Conservation (phyloP, 306 rosid species). For the Fragaria iinumae region DNA sequence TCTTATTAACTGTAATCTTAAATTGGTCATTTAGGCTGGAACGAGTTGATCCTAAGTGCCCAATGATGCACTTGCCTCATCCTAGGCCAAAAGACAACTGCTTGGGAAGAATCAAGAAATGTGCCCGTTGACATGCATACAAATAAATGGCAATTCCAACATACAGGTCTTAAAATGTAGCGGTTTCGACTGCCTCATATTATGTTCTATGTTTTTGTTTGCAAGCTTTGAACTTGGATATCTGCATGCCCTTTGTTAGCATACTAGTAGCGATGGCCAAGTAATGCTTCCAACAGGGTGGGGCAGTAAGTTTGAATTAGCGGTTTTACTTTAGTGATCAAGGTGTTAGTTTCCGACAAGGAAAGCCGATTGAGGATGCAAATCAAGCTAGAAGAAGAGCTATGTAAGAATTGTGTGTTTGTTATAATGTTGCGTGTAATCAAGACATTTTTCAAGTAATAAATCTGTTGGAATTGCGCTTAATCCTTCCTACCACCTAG, state of each 20-base stretch:
- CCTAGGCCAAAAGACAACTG: slow-evolving; percentile 76
- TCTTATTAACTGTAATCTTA: background rate
- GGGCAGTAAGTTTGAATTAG: background rate
- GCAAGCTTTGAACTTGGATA: background rate
- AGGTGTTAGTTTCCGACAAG: background rate
- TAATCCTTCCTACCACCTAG: background rate
- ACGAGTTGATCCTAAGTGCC: slow-evolving; percentile 44
- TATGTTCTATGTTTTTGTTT: background rate
- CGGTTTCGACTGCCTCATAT: background rate
- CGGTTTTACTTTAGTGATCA: background rate
- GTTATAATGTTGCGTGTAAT: background rate
- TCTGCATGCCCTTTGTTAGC: background rate
- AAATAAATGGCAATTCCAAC: background rate
- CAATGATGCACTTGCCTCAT: slow-evolving; percentile 65
- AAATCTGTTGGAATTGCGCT: too few relatives aligned
- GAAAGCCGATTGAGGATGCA: background rate
- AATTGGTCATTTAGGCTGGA: slow-evolving; percentile 48
- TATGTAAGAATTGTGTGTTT: background rate
- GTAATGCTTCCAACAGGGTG: background rate
- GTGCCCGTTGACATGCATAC: background rate
- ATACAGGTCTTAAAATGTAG: background rate
- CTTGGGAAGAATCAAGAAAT: slow-evolving; percentile 56
- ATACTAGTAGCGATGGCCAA: background rate
- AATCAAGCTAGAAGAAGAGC: background rate
- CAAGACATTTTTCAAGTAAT: background rate